Percentiles rank a stretch among this genome's conserved stretches.
Evolutionary conservation across 306 rosid genomes (phyloP).

Genomic region (Gastrolobium bilobum): DNA sequence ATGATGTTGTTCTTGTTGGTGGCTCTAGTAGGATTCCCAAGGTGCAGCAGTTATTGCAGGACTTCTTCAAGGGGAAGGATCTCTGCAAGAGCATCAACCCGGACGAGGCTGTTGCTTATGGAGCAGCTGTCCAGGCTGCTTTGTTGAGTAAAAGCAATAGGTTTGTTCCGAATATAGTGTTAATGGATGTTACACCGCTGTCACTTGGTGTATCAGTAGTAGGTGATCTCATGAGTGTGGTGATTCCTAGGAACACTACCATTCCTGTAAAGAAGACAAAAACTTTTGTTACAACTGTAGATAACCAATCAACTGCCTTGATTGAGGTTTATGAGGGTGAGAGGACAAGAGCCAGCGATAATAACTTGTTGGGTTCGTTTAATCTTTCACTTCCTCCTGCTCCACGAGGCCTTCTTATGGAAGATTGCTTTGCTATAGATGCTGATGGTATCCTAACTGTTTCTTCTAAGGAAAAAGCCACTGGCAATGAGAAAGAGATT

Average conservation of each 20-base stretch:
- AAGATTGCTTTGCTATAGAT: conserved; percentile 57
- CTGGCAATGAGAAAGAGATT: conserved; percentile 43
- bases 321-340: conserved; percentile 66
- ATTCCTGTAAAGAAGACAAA: neutral
- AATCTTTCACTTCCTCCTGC: conserved; percentile 46
- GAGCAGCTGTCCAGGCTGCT: conserved; percentile 21
- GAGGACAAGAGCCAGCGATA: conserved; percentile 54
- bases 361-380: conserved; percentile 60
- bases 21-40: too few relatives aligned
- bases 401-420: conserved; percentile 50
- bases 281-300: rapidly evolving
- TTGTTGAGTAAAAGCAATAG: neutral
- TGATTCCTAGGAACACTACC: conserved; percentile 21
- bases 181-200: conserved; percentile 1
- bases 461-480: conserved; percentile 52
- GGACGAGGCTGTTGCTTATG: too few relatives aligned
- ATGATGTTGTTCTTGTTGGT: too few relatives aligned
- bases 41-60: too few relatives aligned
- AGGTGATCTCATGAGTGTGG: neutral
- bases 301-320: conserved; percentile 38
- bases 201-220: neutral
- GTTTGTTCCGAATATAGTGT: neutral
- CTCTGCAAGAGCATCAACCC: too few relatives aligned
- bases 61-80: too few relatives aligned
- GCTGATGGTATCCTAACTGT: conserved; percentile 43